Evolutionary conservation across 352 stramenopile genomes (phyloP), one percentile per base, ranked within the genome.

Genomic region (Phytopythium vexans): DNA sequence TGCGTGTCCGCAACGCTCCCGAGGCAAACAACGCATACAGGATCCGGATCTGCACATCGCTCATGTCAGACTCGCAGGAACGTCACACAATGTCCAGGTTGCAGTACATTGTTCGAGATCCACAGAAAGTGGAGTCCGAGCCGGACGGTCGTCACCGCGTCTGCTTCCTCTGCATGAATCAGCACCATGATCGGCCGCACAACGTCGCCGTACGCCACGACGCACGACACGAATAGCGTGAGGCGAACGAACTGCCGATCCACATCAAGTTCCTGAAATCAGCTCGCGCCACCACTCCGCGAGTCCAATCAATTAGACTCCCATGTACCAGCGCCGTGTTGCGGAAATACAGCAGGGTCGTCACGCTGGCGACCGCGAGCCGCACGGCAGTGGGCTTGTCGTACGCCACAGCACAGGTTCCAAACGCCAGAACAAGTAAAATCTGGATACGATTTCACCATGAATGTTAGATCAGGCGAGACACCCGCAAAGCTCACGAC

Each of bases 181-280:
- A 82, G 44, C 0, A 42, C 61, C 43, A 56, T 63, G 34, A 74
- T 49, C 4, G 77, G 76, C 8, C 79, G 53, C 12, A 85, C 58
- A 12, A 88, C 34, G 46, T 91, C 77, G 4, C 81, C 81, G 16
- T 84, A 88, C 8, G 77, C n/a, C 49, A 76, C 54, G 14, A 88
- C 46, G 33, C 71, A 64, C 36, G 66, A 74, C 21, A 89, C 54
- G 39, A 91, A 68, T 47, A 89, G 50, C 60, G 74, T 62, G 34
- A 91, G 52, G 3, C 74, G 73, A 34, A 84, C 51, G 52, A 84
- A 89, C 78, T 91, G 64, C 11, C 49, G 15, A 42, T 34, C 66
- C 33, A 43, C 14, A 14, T 41, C 12, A 44, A 7, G 35, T 16
- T 27, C 4, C 15, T 12, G 32, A 3, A 3, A 27, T 27, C 21